A percentile compares a stretch with the other conserved stretches of the same genome.
phyloP scores from a whole-genome alignment of 257 asterid species.

The Leonotis leonurus region DNA sequence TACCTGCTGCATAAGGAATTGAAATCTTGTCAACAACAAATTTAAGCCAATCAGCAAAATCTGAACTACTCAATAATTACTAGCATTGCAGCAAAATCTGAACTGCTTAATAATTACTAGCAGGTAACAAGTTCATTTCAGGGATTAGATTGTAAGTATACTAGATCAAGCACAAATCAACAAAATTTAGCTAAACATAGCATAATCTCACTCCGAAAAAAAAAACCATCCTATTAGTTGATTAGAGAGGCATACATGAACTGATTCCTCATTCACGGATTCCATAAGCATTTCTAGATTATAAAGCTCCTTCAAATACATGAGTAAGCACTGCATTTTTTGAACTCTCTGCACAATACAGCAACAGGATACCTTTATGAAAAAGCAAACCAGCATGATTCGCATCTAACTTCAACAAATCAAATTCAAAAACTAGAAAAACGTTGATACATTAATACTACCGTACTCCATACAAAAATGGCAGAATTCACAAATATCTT shows the following conservation, averaged over 20 bases:
- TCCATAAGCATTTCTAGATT: too few species aligned
- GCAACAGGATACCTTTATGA: not conserved
- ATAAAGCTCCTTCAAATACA: too few species aligned
- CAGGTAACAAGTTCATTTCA: not conserved
- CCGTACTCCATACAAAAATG: not conserved
- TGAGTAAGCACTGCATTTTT: not conserved
- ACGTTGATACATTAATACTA: not conserved
- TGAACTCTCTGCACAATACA: not conserved
- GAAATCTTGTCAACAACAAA: not conserved
- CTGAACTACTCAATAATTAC: too few species aligned
- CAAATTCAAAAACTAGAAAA: not conserved
- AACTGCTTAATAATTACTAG: not conserved
- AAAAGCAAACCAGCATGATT: not conserved
- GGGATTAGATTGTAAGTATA: not conserved
- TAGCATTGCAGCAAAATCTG: not conserved
- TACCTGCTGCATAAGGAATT: not conserved
- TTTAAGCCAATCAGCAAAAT: too few species aligned
- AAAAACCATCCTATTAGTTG: too few species aligned
- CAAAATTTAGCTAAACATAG: not conserved
- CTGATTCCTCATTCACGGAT: not conserved
- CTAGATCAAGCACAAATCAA: not conserved
- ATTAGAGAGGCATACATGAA: not conserved
- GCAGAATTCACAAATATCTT: not conserved
- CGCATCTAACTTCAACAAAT: not conserved
- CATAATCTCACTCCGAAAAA: too few species aligned